Base-by-base conservation (phyloP, 23 red algal species). In the Chondrus crispus region DNA sequence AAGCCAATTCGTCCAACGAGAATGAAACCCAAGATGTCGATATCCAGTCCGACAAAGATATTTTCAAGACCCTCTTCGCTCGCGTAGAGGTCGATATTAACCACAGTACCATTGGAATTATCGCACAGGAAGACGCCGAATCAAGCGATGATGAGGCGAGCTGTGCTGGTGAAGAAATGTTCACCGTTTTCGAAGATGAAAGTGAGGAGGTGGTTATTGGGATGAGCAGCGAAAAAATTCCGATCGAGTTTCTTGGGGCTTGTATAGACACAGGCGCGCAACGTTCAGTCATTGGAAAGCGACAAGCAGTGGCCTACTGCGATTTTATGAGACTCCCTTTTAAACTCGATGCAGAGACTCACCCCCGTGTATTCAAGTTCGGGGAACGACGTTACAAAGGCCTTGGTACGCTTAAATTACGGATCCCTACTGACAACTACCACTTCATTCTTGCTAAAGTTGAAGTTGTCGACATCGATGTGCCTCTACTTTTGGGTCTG, bases 391-490 rank as follows among this genome's bases (percentile, higher is more conserved):
- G 30, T 32, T 64, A 33, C 40, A 29, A 60, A 24, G 22, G 57
- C 45, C 2, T 85, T 12, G 81, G n/a, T 26, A 62, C 30, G 6
- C 8, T 85, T 11, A 42, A 85, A 16, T 3, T 85, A 22, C 33
- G 81, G 13, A 30, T 85, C 13, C 81, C 9, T 33, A 69, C 63
- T 37, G 49, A 18, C 30, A 43, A 28, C 3, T 64, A 46, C 7
- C 9, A 29, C 32, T 64, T 53, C 7, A 28, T 68, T 40, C 29
- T 5, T 41, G 29, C 63, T 6, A 33, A 30, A 5, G 13, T 68
- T 8, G 81, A 85, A 41, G 3, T 68, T 4, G 81, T 85, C 29
- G 81, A 85, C 32, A 51, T 85, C 32, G 50, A 37, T 14, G 63
- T 85, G 32, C 81, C 81, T 28, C 35, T 85, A 39, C 52, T 85